Evolutionary conservation across 495 filamentous ascomycete genomes (phyloP), one percentile per base, ranked within the genome.

Genomic region (Hamigera avellanea): DNA sequence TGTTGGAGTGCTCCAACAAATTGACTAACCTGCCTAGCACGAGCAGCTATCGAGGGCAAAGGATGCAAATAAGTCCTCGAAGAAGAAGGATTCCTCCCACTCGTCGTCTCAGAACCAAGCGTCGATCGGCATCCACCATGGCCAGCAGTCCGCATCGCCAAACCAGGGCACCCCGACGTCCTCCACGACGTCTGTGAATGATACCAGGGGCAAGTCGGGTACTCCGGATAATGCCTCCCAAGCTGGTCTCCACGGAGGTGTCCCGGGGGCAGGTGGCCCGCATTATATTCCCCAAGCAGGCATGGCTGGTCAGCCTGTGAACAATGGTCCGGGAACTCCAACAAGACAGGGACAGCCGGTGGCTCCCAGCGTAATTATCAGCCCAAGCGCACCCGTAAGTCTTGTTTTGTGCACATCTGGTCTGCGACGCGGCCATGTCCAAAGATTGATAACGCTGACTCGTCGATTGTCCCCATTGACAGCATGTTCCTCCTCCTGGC

Each of bases 11-110:
- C 9, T 23, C 4, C 21, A 23, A 9, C 6, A 37, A 35, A 39
- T 52, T 60, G 45, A 64, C 46, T 59, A 52, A 48, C 48, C 41
- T 44, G 56, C 54, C 52, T 52, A 77, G 76, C 78, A 82, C 46
- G 76, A 81, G 58, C 76, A 95, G 86, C 85, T 96, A 66, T 95
- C 91, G 64, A 76, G 93, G 63, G 80, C 80, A 42, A 95, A 93
- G 74, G 83, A 93, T 61, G 73, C 80, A 41, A 91, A 80, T 61
- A 93, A 89, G 62, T 83, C 83, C 36, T 89, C 86, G 39, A 93
- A 96, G 68, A 94, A 94, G 68, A 88, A 94, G 46, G 72, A 76
- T 19, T 79, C 74, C 42, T 81, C 88, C 51, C 71, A 83, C 14
- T 84, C 84, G 25, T 75, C 88, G 28, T 81, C 82, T 16, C 76